Evolutionary conservation across 306 rosid species (phyloP), one percentile per base, ranked within the genome.

Genomic region (Mimosa bimucronata): DNA sequence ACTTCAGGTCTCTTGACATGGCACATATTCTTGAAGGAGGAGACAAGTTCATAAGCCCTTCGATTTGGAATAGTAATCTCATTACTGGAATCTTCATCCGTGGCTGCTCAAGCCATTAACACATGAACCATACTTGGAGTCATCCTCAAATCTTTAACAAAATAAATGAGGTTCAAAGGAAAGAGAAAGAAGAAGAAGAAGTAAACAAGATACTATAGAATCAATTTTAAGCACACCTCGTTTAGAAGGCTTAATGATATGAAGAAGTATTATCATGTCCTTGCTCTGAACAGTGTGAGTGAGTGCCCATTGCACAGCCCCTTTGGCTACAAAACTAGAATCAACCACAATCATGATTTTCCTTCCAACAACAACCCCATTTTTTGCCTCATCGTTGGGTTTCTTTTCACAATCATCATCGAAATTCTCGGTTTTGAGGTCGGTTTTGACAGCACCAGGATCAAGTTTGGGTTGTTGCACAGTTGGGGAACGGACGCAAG

Each of bases 321-420:
- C 87, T 13, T 93, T 92, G 18, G 98, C 97, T 86, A 89, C 98
- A 74, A 89, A 55, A 83, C 94, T 93, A 12, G 99, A n/a, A 85
- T 95, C 99, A 82, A 90, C 90, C 70, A 95, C 99, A 81, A 93
- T 86, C 99, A 92, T 89, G 78, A 95, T 88, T 80, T 88, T 95
- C 87, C 98, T 82, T 23, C 90, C 89, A 62, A 72, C 71, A 13
- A 82, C 83, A 23, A 73, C 66, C 46, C 85, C 88, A 1, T 77
- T 75, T 84, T 94, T 88, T 6, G 30, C 80, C 31, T 52, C 96
- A 38, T 60, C 85, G 11, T 76, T 87, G 0, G 73, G 31, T 80
- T 83, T 83, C 71, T 66, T 82, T 55, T 80, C 89, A 19, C 74
- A 79, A 40, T 7, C 72, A 61, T 46, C 78, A 13, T 37, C 69